Percentiles rank a stretch among this genome's conserved stretches.
These are phyloP conservation scores for Pestalotiopsis sp. DNA, from an alignment of 2,329 filamentous ascomycete species.

Conservation along the genomic window DNA sequence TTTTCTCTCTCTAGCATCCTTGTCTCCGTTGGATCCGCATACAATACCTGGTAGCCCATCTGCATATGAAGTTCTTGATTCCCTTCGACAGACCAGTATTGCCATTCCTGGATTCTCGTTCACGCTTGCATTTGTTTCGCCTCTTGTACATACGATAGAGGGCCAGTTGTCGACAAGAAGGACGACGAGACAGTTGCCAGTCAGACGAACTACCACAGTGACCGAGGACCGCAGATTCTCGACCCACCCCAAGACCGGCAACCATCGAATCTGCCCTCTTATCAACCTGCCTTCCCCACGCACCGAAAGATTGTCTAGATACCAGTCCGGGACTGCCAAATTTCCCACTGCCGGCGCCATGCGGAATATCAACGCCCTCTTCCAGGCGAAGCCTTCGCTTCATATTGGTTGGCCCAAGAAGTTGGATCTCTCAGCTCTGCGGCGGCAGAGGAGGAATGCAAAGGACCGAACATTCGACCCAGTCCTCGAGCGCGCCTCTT, in stretches of 20 bases:
- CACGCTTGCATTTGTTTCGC: background rate
- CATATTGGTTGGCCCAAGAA: constrained; percentile 14
- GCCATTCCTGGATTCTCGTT: background rate
- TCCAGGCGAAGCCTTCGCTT: constrained; percentile 11
- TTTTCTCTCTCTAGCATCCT: constrained; percentile 7
- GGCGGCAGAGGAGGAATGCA: constrained; percentile 11
- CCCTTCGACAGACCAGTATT: background rate
- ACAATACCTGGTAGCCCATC: background rate
- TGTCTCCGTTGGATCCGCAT: constrained; percentile 9
- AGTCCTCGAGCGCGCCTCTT: constrained; percentile 62
- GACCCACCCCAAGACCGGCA: background rate
- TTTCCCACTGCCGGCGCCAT: background rate
- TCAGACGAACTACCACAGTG: background rate
- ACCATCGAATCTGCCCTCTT: background rate
- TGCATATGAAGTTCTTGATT: constrained; percentile 10
- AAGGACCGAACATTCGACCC: constrained; percentile 6
- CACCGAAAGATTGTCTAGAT: background rate
- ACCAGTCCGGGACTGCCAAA: background rate
- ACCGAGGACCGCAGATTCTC: background rate
- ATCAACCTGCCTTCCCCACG: background rate
- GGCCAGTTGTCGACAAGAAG: background rate
- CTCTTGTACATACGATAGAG: background rate
- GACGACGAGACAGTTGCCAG: background rate
- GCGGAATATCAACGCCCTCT: constrained; percentile 9
- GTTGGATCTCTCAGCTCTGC: constrained; percentile 7